Conservation (phyloP, 345 rosid genomes). For the Gossypium thurberi region DNA sequence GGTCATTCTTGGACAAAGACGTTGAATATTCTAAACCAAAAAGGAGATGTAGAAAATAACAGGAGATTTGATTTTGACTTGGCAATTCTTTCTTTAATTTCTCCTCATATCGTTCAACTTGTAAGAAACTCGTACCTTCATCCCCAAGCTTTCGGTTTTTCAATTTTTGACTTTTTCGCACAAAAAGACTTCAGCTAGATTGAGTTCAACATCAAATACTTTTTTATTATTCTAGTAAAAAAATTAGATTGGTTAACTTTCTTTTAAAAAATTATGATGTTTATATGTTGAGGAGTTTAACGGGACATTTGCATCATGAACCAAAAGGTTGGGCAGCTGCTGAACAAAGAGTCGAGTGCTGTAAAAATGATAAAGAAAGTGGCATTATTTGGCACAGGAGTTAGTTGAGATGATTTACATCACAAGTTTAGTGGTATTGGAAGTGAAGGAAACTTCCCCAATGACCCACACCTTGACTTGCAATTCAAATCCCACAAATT, state of each 20-base stretch:
- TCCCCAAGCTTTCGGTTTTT: slow-evolving; percentile 9
- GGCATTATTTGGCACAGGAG: no score
- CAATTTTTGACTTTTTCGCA: not conserved
- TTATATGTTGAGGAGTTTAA: no score
- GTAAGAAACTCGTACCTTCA: slow-evolving; percentile 13
- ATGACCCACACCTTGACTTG: slow-evolving; percentile 28
- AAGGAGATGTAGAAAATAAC: not conserved
- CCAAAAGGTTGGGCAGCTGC: no score
- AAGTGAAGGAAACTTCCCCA: slow-evolving; percentile 5
- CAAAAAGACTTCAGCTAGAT: not conserved
- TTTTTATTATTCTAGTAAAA: not conserved
- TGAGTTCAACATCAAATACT: not conserved
- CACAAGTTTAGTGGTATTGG: not conserved
- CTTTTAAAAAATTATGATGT: no score
- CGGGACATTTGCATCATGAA: no score
- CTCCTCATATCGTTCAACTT: not conserved
- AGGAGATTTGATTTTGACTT: slow-evolving; percentile 9
- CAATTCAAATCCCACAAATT: not conserved
- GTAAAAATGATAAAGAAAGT: no score
- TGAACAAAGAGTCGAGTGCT: no score
- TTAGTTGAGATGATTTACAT: not conserved
- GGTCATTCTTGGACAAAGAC: not conserved
- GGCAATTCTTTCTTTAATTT: not conserved
- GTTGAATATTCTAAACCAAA: not conserved
- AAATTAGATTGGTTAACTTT: no score